A percentile compares a stretch with the other conserved stretches of the same genome.
Evolutionary conservation across 2,329 filamentous ascomycete species (phyloP).

Genomic region (Rhinocladiella mackenziei): DNA sequence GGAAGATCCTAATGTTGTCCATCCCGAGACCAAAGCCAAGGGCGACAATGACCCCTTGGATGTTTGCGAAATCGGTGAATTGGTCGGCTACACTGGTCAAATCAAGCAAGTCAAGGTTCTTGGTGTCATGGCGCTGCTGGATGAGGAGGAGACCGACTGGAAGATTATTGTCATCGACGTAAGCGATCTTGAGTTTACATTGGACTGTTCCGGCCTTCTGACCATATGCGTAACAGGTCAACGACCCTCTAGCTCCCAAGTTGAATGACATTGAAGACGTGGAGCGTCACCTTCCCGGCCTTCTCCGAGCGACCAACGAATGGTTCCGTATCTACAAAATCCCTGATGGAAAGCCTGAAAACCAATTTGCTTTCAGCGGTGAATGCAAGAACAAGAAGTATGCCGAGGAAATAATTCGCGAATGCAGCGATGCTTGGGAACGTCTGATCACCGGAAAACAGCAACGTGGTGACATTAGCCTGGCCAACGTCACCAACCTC

Average conservation of each 20-base stretch:
- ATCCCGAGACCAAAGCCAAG: slow-evolving; percentile 99
- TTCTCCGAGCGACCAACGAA: slow-evolving; percentile 96
- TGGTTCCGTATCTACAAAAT: slow-evolving; percentile 99
- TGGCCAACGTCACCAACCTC: slow-evolving; percentile 75
- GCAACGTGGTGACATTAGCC: slow-evolving; percentile 68
- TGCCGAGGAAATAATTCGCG: slow-evolving; percentile 89
- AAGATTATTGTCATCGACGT: slow-evolving; percentile 98
- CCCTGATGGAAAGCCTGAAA: slow-evolving; percentile 99
- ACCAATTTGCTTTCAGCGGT: slow-evolving; percentile 99
- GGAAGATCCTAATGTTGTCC: slow-evolving; percentile 94
- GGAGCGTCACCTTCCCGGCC: slow-evolving; percentile 93
- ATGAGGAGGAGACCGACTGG: slow-evolving; percentile 99
- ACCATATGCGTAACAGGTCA: slow-evolving; percentile 38
- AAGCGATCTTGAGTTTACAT: slow-evolving; percentile 4
- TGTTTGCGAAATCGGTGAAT: slow-evolving; percentile 98
- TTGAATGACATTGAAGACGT: slow-evolving; percentile 99
- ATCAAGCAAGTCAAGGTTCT: slow-evolving; percentile 99
- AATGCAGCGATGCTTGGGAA: slow-evolving; percentile 97
- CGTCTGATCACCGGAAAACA: slow-evolving; percentile 90
- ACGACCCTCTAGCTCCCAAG: slow-evolving; percentile 93
- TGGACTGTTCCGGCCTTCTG: not conserved
- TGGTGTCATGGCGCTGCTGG: slow-evolving; percentile 97
- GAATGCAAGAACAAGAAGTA: slow-evolving; percentile 99
- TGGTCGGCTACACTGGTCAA: slow-evolving; percentile 92
- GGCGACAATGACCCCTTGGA: slow-evolving; percentile 99